A percentile compares a stretch with the other conserved stretches of the same genome.
phyloP scores from a whole-genome alignment of 208 protist genomes.

The Acanthamoeba culbertsoni region DNA sequence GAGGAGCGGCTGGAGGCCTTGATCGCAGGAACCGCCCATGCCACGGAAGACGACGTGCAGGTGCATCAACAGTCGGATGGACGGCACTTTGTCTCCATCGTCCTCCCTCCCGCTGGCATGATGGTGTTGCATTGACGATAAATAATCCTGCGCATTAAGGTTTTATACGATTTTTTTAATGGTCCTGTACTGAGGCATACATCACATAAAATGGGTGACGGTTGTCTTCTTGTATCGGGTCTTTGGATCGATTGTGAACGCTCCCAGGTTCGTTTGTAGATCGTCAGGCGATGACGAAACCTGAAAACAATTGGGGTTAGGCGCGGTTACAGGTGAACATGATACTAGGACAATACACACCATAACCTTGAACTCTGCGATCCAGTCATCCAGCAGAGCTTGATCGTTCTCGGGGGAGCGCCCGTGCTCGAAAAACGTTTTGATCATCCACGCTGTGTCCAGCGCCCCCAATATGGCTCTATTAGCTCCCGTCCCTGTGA shows the following conservation, averaged over 20 bases:
- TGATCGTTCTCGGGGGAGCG: background rate
- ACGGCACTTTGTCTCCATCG: background rate
- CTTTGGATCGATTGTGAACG: background rate
- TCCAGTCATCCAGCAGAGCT: background rate
- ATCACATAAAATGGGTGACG: slow-evolving; percentile 4
- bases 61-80: background rate
- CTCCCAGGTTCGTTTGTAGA: background rate
- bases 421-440: background rate
- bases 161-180: background rate
- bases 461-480: slow-evolving; percentile 24
- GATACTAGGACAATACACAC: too few species aligned
- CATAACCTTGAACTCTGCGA: slow-evolving; percentile 14
- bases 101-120: background rate
- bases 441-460: slow-evolving; percentile 57
- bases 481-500: slow-evolving; percentile 57
- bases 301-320: background rate
- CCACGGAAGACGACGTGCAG: background rate
- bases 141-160: background rate
- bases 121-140: background rate
- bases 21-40: background rate
- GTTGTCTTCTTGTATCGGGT: slow-evolving; percentile 36
- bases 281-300: background rate
- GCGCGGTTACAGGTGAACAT: too few species aligned
- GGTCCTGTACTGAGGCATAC: too few species aligned
- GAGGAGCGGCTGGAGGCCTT: background rate